Evolutionary conservation across 2,329 filamentous ascomycete genomes (phyloP).

Genomic region (Curvularia hawaiiensis): DNA sequence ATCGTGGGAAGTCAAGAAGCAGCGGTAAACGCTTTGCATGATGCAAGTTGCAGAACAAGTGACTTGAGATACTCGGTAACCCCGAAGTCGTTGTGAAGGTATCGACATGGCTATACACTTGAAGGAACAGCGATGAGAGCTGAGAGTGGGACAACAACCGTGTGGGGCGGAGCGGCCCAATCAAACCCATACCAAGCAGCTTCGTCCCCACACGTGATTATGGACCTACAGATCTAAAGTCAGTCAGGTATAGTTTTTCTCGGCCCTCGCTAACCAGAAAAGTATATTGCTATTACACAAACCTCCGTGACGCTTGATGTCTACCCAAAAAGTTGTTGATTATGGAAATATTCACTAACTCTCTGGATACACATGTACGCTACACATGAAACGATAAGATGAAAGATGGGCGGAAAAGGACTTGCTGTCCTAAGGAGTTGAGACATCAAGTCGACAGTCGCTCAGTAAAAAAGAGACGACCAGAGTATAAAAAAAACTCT

Average conservation of each 20-base stretch:
- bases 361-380: not conserved
- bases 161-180: not conserved
- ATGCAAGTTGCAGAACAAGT: not conserved
- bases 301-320: too few relatives aligned
- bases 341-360: not conserved
- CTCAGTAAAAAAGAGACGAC: too few relatives aligned
- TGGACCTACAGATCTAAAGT: not conserved
- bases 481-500: too few relatives aligned
- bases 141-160: not conserved
- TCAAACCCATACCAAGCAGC: not conserved
- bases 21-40: slow-evolving; percentile 10
- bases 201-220: not conserved
- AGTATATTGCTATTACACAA: not conserved
- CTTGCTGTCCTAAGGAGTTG: too few relatives aligned
- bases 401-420: too few relatives aligned
- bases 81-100: not conserved
- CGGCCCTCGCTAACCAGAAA: not conserved
- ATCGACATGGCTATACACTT: not conserved
- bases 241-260: not conserved
- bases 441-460: too few relatives aligned
- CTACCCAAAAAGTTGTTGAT: not conserved
- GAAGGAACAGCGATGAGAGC: not conserved
- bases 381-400: too few relatives aligned
- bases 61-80: not conserved
- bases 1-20: not conserved